Evolutionary conservation across 2,329 filamentous ascomycete species (phyloP), one percentile per base, ranked within the genome.

Genomic region (Parascedosporium putredinis): DNA sequence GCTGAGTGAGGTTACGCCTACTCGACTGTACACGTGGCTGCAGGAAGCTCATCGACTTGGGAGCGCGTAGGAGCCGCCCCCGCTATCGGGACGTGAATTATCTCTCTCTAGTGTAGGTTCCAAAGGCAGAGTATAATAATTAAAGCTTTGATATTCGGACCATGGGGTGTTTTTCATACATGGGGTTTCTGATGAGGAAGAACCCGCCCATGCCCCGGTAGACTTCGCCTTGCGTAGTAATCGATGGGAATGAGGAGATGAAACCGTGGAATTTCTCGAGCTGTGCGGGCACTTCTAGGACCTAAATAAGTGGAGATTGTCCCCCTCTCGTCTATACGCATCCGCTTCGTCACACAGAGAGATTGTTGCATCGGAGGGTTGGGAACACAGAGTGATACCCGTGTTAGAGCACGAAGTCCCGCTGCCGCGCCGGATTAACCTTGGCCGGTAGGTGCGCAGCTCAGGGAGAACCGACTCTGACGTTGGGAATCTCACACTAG

Each of bases 41-140:
- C 51, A 79, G 60, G 53, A 79, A 75, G 53, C 71, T 76, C 73
- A 76, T 77, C 2, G 78, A 81, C 47, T 72, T 77, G 1, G 74
- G 73, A 3, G 70, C 61, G 52, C 72, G 69, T 14, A 79, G n/a
- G n/a, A 45, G 16, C 47, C 36, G 7, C 42, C 9, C 3, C 20
- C 10, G 5, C 10, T 16, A 16, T 18, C 24, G n/a, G 49, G 49
- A 23, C n/a, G 49, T 9, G 31, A 33, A 31, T 50, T 50, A 33
- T 50, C 49, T 31, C 47, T 50, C 3, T 34, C 49, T 23, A 8
- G 10, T 5, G 40, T 24, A 9, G 16, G 20, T 18, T 14, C 20
- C 10, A 14, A 20, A 14, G 42, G 43, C 31, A 50, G 23, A 5
- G 49, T 50, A 24, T 46, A 42, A 5, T 42, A 31, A 18, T 33